These are phyloP conservation scores for Cucurbita moschata DNA, from an alignment of 306 rosid genomes.

Conservation along the genomic window DNA sequence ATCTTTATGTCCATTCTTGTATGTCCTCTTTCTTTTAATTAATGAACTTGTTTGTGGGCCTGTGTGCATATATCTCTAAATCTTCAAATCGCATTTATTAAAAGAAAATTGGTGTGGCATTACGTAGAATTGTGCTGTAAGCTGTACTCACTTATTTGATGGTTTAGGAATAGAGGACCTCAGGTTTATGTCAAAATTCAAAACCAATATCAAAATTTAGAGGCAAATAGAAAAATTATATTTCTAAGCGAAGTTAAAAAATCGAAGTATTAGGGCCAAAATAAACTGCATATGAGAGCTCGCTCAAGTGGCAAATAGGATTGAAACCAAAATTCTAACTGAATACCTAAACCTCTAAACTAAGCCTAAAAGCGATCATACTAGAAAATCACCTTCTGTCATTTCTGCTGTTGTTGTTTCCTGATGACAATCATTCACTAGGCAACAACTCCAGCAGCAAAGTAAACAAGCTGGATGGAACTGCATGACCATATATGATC, in stretches of 20 bases:
- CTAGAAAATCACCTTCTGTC: neutral
- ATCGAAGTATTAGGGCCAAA: neutral
- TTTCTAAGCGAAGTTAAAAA: neutral
- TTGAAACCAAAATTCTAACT: neutral
- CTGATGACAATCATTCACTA: neutral
- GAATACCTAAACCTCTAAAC: neutral
- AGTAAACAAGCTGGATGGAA: neutral
- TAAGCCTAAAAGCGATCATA: neutral
- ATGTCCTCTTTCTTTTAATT: neutral
- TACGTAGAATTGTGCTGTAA: neutral
- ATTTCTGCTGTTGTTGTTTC: neutral
- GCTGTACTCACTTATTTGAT: neutral
- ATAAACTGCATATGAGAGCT: neutral
- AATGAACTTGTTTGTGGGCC: neutral
- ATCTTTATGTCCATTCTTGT: neutral
- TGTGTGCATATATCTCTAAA: neutral
- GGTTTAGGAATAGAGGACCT: neutral
- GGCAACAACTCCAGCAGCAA: neutral
- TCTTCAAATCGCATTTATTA: neutral
- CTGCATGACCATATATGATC: neutral
- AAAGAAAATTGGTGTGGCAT: neutral
- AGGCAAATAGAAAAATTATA: neutral
- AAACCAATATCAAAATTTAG: neutral
- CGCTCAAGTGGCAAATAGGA: neutral
- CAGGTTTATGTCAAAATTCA: neutral